Conservation (phyloP, 768 basidiomycete species). For the Tulasnella sp. region DNA sequence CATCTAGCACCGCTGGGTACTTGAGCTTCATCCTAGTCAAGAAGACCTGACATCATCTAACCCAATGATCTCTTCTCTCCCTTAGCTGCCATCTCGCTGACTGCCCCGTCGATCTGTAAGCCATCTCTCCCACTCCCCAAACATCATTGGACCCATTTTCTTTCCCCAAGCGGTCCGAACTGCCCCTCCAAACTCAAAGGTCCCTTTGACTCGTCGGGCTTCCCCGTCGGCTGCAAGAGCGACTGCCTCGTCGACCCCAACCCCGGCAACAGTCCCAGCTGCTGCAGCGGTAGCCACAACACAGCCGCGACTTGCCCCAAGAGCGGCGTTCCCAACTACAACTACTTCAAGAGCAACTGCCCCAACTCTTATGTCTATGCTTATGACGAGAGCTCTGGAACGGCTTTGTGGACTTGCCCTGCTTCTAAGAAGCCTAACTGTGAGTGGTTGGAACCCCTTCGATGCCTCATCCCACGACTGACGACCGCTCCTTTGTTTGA, state of each 20-base stretch:
- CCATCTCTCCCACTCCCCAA: neutral
- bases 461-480: neutral
- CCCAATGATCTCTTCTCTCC: neutral
- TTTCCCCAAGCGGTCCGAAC: neutral
- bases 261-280: slow-evolving; percentile 16
- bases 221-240: slow-evolving; percentile 20
- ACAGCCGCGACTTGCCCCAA: slow-evolving; percentile 19
- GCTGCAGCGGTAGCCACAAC: slow-evolving; percentile 18
- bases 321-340: slow-evolving; percentile 15
- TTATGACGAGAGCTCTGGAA: slow-evolving; percentile 16
- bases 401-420: slow-evolving; percentile 11
- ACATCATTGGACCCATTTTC: neutral
- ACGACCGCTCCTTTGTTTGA: neutral
- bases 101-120: neutral
- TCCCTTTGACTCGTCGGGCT: slow-evolving; percentile 14
- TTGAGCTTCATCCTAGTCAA: neutral
- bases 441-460: neutral
- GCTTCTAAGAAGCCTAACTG: slow-evolving; percentile 2
- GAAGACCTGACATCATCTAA: neutral
- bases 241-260: slow-evolving; percentile 18
- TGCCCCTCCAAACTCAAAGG: neutral
- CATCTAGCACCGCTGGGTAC: neutral
- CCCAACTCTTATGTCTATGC: slow-evolving; percentile 16
- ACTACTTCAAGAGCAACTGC: slow-evolving; percentile 15
- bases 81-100: neutral